A percentile compares a stretch with the other conserved stretches of the same genome.
Conservation (phyloP, 1,284 basidiomycete species). For the Puccinia triticina region DNA sequence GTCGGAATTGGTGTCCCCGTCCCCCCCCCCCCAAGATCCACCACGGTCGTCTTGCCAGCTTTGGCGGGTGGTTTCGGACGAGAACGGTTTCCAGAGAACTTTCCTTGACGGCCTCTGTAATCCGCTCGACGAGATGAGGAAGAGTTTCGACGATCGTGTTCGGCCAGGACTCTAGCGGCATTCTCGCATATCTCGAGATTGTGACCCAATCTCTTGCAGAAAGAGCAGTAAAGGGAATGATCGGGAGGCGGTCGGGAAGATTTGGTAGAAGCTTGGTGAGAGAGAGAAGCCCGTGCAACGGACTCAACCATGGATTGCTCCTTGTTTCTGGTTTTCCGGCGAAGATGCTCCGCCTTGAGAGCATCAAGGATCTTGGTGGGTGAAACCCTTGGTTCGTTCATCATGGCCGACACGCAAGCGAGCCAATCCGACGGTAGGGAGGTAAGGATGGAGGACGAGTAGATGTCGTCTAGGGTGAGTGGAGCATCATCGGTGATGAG, state of each 20-base stretch:
- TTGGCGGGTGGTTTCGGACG: conserved; percentile 12
- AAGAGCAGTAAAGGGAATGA: no score
- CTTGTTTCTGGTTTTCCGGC: background rate
- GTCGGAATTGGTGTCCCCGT: no score
- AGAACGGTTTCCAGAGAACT: background rate
- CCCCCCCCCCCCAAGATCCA: background rate
- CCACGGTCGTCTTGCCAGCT: background rate
- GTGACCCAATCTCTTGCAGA: no score
- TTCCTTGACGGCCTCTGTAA: background rate
- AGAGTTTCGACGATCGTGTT: no score
- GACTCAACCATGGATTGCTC: background rate
- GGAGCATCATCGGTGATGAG: background rate
- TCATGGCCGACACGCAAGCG: background rate
- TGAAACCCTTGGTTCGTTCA: background rate
- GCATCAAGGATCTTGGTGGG: background rate
- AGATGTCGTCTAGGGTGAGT: conserved; percentile 5
- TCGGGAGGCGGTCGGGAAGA: background rate
- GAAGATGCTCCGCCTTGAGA: background rate
- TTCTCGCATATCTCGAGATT: no score
- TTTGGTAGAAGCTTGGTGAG: background rate
- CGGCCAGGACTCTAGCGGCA: no score
- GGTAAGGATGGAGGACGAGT: background rate
- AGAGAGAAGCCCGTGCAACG: no score
- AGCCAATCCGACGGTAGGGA: conserved; percentile 15
- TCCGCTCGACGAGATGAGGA: no score